Percentiles rank a stretch among this genome's conserved stretches.
Conservation (phyloP, 176 grass and related monocot species). For the Pontederia paniculata region DNA sequence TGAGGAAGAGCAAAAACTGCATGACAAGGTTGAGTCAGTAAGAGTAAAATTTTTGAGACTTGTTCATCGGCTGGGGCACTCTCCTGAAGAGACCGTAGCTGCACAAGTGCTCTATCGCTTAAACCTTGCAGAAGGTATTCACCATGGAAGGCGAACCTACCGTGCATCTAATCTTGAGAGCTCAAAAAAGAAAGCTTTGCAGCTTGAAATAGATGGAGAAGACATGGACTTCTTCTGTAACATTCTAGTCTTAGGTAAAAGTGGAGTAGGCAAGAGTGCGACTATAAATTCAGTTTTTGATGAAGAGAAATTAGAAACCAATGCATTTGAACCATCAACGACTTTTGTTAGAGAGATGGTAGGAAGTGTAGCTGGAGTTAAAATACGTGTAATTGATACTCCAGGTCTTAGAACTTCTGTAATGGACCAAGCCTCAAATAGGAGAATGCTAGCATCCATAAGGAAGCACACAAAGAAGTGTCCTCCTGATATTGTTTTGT, state of each 20-base stretch:
- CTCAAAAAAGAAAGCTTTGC: constrained; percentile 28
- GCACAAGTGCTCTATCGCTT: constrained; percentile 37
- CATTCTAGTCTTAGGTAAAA: constrained; percentile 34
- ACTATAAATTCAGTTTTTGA: constrained; percentile 44
- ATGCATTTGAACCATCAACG: constrained; percentile 35
- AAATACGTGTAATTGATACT: constrained; percentile 77
- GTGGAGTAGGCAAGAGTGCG: constrained; percentile 40
- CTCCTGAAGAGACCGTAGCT: constrained; percentile 32
- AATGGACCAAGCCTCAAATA: constrained; percentile 73
- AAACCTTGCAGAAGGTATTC: constrained; percentile 32
- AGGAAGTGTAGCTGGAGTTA: constrained; percentile 69
- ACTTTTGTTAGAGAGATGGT: constrained; percentile 33
- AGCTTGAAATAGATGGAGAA: constrained; percentile 27
- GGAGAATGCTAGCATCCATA: constrained; percentile 56
- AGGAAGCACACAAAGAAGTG: constrained; percentile 84
- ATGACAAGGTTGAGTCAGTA: constrained; percentile 78
- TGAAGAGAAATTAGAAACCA: constrained; percentile 19
- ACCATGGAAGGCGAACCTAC: constrained; percentile 12
- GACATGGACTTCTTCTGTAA: constrained; percentile 34
- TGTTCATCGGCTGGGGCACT: constrained; percentile 31
- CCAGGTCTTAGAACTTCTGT: constrained; percentile 62
- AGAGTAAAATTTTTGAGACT: constrained; percentile 60
- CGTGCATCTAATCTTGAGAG: constrained; percentile 6
- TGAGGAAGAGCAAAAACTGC: constrained; percentile 68
- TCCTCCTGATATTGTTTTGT: constrained; percentile 84